Evolutionary conservation across 768 basidiomycete genomes (phyloP).

Genomic region (Postia placenta): DNA sequence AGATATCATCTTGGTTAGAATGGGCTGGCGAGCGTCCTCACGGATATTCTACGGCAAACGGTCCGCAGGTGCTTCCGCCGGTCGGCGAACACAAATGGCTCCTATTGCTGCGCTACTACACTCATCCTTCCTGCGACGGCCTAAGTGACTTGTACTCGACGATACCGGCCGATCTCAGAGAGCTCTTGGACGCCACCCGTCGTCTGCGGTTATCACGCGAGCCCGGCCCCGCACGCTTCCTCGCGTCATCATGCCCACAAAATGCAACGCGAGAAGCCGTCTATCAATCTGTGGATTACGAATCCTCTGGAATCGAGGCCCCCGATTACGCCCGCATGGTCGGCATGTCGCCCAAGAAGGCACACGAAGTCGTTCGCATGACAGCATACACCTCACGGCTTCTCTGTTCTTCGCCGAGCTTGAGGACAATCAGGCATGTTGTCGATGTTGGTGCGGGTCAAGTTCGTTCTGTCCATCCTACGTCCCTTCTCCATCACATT

Average conservation of each 20-base stretch:
- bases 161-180: constrained; percentile 13
- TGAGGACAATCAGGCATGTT: constrained; percentile 30
- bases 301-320: neutral
- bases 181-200: constrained; percentile 12
- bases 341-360: constrained; percentile 75
- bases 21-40: constrained; percentile 1
- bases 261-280: neutral
- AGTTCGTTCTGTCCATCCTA: constrained; percentile 30
- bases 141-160: neutral
- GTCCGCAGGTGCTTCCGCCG: neutral
- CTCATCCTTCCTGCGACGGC: neutral
- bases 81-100: neutral
- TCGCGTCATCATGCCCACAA: neutral
- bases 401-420: constrained; percentile 21
- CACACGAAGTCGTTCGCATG: constrained; percentile 68
- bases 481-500: neutral
- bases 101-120: constrained; percentile 1
- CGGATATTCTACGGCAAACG: neutral
- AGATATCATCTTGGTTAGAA: constrained; percentile 4
- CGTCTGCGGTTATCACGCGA: constrained; percentile 13
- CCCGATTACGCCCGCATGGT: constrained; percentile 4
- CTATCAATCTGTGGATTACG: neutral
- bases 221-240: neutral
- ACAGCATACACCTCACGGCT: constrained; percentile 42
- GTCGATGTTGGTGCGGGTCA: constrained; percentile 77